phyloP scores from a whole-genome alignment of 1,284 basidiomycete species.

The Hemileia vastatrix region DNA sequence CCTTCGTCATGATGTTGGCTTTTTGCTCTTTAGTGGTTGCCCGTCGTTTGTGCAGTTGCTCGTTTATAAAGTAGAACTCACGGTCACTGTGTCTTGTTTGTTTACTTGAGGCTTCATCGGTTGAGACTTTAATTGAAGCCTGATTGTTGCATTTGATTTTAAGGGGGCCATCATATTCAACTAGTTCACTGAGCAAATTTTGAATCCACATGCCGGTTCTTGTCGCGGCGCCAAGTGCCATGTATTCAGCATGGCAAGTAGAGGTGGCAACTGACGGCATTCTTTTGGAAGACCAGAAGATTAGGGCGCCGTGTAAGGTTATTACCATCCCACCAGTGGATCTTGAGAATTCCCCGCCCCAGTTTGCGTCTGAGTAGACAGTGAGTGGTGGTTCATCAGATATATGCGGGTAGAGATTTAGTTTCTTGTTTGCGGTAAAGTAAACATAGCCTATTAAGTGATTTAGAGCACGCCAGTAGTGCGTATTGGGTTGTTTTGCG shows the following conservation, averaged over 20 bases:
- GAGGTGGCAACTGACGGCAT: not conserved
- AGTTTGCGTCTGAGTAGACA: not conserved
- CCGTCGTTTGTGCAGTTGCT: not conserved
- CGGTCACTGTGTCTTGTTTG: not conserved
- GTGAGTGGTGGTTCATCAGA: not conserved
- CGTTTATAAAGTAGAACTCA: constrained; percentile 1
- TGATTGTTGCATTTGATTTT: not conserved
- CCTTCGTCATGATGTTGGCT: not conserved
- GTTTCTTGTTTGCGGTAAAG: not conserved
- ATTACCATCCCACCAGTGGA: not conserved
- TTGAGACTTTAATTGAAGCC: not conserved
- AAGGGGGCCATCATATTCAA: not conserved
- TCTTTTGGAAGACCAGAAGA: constrained; percentile 2
- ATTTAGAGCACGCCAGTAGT: not conserved
- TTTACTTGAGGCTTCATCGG: not conserved
- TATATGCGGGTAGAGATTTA: not conserved
- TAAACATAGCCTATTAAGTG: not conserved
- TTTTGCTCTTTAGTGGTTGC: not conserved
- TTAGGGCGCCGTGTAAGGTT: not conserved
- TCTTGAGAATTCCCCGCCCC: not conserved
- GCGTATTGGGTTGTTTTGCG: not conserved
- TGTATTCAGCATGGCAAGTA: constrained; percentile 7
- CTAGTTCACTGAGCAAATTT: not conserved
- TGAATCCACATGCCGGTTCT: not conserved
- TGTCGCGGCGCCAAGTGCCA: not conserved